Base-by-base conservation (phyloP, 2,329 filamentous ascomycete species). In the Sporothrix euskadiensis region DNA sequence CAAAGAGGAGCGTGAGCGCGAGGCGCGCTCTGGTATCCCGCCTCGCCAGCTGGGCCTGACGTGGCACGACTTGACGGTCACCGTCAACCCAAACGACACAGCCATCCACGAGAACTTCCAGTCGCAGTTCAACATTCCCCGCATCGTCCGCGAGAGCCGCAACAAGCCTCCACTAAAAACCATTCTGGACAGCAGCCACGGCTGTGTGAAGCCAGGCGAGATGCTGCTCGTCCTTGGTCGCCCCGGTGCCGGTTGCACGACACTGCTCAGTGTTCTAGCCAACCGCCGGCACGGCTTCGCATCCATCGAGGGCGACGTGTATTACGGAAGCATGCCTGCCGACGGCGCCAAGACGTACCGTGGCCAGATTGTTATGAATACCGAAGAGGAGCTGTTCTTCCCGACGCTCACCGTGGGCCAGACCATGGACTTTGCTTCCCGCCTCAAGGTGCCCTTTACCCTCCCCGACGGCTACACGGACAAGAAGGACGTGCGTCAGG, bases 341-440 rank as follows among this genome's bases (percentile, higher is more conserved):
- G 83, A 89, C n/a, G 89, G 91, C 66, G 95, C 96, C 76, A 88
- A 91, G 78, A 84, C 87, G 69, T 97, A 93, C 80, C 88, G 93
- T 39, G 93, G 93, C 68, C 93, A 97, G 82, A 91, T 92, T 0
- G 90, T 95, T 4, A 97, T 97, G 83, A 95, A 94, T 78, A 90
- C 92, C 77, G 92, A 95, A 80, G 93, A 97, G 76, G 94, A 97
- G 77, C 86, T 95, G 30, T 94, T 97, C 77, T 91, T 94, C 77
- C 88, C 94, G 0, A 96, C 93, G 0, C 85, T 98, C 26, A 96
- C 94, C 0, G 94, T 97, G 2, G 91, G 92, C 71, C 93, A 97
- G 80, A 97, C 94, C 0, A 87, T 97, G 0, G 90, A 88, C 0
- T 97, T 97, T 79, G 94, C 94, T 0, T 83, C 97, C 3, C 92